Evolutionary conservation across 768 basidiomycete species (phyloP).

Genomic region (Suillus cothurnatus): DNA sequence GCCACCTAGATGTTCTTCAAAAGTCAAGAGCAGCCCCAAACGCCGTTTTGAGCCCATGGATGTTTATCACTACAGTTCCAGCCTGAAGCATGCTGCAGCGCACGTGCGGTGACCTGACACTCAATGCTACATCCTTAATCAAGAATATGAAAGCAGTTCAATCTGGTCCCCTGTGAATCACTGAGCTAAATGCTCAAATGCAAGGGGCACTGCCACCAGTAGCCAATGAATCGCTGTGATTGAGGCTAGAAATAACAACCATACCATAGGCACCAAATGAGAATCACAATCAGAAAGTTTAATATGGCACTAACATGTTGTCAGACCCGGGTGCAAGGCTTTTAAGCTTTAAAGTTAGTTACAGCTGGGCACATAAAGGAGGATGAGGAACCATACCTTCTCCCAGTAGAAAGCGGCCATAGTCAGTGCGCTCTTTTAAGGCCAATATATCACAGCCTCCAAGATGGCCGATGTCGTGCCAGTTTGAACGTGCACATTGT

Average conservation of each 20-base stretch:
- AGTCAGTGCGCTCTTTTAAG: slow-evolving; percentile 50
- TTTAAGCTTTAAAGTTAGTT: slow-evolving; percentile 59
- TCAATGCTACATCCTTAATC: slow-evolving; percentile 82
- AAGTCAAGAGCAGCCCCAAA: slow-evolving; percentile 73
- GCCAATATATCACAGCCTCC: slow-evolving; percentile 74
- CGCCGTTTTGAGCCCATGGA: slow-evolving; percentile 75
- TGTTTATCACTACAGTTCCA: slow-evolving; percentile 79
- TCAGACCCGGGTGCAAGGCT: slow-evolving; percentile 91
- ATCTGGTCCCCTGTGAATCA: slow-evolving; percentile 64
- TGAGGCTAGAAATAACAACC: slow-evolving; percentile 86
- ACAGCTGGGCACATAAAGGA: background rate
- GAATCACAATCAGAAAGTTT: background rate
- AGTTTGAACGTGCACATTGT: slow-evolving; percentile 76
- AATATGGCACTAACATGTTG: slow-evolving; percentile 66
- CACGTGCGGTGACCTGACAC: slow-evolving; percentile 81
- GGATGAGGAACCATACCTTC: slow-evolving; percentile 50
- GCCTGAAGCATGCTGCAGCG: slow-evolving; percentile 87
- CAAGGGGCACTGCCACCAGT: slow-evolving; percentile 66
- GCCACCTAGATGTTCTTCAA: slow-evolving; percentile 72
- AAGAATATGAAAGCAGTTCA: slow-evolving; percentile 80
- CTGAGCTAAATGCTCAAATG: slow-evolving; percentile 70
- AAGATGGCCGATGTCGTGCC: slow-evolving; percentile 73
- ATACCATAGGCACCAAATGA: slow-evolving; percentile 65
- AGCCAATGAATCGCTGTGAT: slow-evolving; percentile 87
- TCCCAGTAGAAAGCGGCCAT: slow-evolving; percentile 75